Evolutionary conservation across 371 early-diverging fungal genomes (phyloP).

Genomic region (Mortierella sp.): DNA sequence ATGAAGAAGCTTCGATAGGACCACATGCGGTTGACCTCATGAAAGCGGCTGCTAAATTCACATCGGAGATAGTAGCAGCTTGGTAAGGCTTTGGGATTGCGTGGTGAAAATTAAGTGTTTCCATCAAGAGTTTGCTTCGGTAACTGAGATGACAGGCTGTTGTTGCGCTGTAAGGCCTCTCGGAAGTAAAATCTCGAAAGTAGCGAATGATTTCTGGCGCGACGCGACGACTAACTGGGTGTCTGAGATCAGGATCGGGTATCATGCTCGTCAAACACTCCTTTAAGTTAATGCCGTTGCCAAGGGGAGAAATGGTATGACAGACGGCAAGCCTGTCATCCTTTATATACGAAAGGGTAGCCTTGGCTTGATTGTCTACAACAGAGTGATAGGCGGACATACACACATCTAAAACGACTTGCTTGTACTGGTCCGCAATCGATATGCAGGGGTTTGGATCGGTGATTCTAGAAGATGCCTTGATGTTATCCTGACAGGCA

Average conservation of each 20-base stretch:
- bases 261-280: neutral
- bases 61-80: neutral
- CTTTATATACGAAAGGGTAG: slow-evolving; percentile 1
- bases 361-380: neutral
- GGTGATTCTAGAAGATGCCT: too few relatives aligned
- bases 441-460: neutral
- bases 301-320: too few relatives aligned
- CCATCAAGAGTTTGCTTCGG: slow-evolving; percentile 10
- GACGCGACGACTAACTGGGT: slow-evolving; percentile 12
- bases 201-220: neutral
- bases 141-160: neutral
- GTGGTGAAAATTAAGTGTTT: neutral
- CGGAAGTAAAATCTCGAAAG: neutral
- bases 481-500: too few relatives aligned
- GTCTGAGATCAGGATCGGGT: slow-evolving; percentile 8
- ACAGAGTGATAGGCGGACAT: neutral
- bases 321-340: neutral
- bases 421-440: slow-evolving; percentile 2
- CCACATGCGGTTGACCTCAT: slow-evolving; percentile 5
- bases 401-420: slow-evolving; percentile 1
- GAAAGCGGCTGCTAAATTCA: slow-evolving; percentile 3
- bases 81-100: neutral
- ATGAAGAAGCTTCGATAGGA: slow-evolving; percentile 1
- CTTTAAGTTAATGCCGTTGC: neutral
- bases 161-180: slow-evolving; percentile 6